A percentile compares a stretch with the other conserved stretches of the same genome.
Conservation (phyloP, 1,284 basidiomycete species). For the Pyrrhoderma lamaoense region DNA sequence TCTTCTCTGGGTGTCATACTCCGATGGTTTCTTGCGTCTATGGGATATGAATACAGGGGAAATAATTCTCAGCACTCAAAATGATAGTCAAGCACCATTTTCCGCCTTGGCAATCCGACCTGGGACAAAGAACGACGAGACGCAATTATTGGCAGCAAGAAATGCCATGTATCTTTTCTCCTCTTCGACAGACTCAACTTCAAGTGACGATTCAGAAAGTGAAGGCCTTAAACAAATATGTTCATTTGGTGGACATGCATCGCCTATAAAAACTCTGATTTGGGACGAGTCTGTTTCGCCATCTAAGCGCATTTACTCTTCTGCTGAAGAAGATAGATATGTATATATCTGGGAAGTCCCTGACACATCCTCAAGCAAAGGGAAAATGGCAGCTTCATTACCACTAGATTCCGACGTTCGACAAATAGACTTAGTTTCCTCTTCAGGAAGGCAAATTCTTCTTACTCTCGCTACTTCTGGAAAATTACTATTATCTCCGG, state of each 20-base stretch:
- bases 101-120: slow-evolving; percentile 43
- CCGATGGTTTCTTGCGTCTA: slow-evolving; percentile 47
- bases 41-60: slow-evolving; percentile 50
- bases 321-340: slow-evolving; percentile 69
- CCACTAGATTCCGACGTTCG: slow-evolving; percentile 65
- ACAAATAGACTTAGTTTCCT: slow-evolving; percentile 38
- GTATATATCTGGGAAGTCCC: slow-evolving; percentile 61
- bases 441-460: slow-evolving; percentile 35
- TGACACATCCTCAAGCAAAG: slow-evolving; percentile 35
- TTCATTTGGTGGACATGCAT: slow-evolving; percentile 61
- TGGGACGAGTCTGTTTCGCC: slow-evolving; percentile 41
- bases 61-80: slow-evolving; percentile 43
- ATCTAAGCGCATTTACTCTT: slow-evolving; percentile 53
- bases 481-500: slow-evolving; percentile 55
- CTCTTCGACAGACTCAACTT: slow-evolving; percentile 25
- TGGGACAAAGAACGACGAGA: slow-evolving; percentile 24
- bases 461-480: slow-evolving; percentile 61
- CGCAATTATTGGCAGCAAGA: slow-evolving; percentile 49
- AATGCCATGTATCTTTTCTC: slow-evolving; percentile 52
- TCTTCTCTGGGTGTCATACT: slow-evolving; percentile 49
- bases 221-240: slow-evolving; percentile 40
- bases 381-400: slow-evolving; percentile 55
- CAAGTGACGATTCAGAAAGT: slow-evolving; percentile 25
- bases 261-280: slow-evolving; percentile 42
- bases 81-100: slow-evolving; percentile 49